Percentiles rank a stretch among this genome's conserved stretches.
Conservation (phyloP, 139 green algal genomes). For the Chlamydomonas sphaeroides region DNA sequence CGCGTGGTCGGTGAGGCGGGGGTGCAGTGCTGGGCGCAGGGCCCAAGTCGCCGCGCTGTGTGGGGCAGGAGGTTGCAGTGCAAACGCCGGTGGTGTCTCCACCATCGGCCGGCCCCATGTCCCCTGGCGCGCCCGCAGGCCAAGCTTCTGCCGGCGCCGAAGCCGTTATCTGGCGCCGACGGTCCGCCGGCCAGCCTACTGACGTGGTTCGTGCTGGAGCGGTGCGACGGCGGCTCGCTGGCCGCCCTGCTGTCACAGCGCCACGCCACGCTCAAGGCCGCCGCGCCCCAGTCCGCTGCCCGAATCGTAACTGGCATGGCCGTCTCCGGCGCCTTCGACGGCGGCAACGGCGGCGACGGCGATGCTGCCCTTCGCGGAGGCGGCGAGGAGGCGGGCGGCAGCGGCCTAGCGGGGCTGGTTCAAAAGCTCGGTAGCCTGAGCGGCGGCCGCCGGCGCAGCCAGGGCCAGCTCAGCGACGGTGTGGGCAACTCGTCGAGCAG, state of each 20-base stretch:
- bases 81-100: too few species aligned
- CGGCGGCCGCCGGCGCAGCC: neutral
- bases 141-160: too few species aligned
- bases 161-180: too few species aligned
- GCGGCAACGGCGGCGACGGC: neutral
- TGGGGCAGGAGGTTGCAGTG: too few species aligned
- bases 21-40: neutral
- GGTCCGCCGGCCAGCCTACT: neutral
- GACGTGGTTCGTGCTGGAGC: constrained; percentile 34
- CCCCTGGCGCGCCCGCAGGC: too few species aligned
- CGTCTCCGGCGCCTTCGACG: too few species aligned
- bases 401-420: neutral
- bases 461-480: too few species aligned
- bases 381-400: too few species aligned
- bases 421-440: neutral
- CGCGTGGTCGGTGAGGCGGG: neutral
- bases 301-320: neutral
- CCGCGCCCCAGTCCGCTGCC: neutral
- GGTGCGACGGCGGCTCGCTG: constrained; percentile 31
- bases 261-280: neutral
- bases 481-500: too few species aligned
- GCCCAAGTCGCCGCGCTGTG: neutral
- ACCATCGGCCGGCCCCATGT: too few species aligned
- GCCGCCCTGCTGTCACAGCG: constrained; percentile 10
- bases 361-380: neutral